Percentiles rank a stretch among this genome's conserved stretches.
Evolutionary conservation across 2,329 filamentous ascomycete genomes (phyloP).

Genomic region (Didymella arachidicola): DNA sequence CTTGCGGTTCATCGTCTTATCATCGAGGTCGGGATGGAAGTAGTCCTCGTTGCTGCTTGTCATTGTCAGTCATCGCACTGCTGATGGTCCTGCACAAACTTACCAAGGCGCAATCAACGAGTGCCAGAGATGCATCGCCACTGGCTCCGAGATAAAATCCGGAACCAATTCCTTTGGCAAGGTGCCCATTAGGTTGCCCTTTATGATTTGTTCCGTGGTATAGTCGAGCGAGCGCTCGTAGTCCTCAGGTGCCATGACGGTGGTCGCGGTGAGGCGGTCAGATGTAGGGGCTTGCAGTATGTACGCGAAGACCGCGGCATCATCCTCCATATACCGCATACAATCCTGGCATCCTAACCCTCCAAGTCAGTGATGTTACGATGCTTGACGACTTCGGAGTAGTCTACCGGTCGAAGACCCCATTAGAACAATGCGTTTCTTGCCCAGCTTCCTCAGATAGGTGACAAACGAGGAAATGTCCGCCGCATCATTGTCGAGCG

Average conservation of each 20-base stretch:
- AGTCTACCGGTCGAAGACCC: conserved; percentile 22
- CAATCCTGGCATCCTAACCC: background rate
- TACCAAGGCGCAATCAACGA: conserved; percentile 21
- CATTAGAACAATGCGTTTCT: conserved; percentile 18
- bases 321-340: background rate
- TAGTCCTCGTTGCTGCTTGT: conserved; percentile 30
- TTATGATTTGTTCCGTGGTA: conserved; percentile 16
- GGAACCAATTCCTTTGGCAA: conserved; percentile 16
- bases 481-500: conserved; percentile 26
- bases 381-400: background rate
- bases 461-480: conserved; percentile 25
- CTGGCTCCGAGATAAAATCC: conserved; percentile 22
- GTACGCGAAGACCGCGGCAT: conserved; percentile 18
- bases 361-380: background rate
- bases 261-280: conserved; percentile 25
- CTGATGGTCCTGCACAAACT: no score
- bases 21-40: conserved; percentile 27
- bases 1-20: background rate
- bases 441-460: conserved; percentile 20
- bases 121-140: conserved; percentile 31
- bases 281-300: conserved; percentile 30
- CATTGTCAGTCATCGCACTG: background rate
- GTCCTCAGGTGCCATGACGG: conserved; percentile 25
- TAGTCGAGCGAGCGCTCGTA: conserved; percentile 12
- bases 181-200: background rate